phyloP scores from a whole-genome alignment of 2,329 filamentous ascomycete species.

The Endocalyx cinctus region DNA sequence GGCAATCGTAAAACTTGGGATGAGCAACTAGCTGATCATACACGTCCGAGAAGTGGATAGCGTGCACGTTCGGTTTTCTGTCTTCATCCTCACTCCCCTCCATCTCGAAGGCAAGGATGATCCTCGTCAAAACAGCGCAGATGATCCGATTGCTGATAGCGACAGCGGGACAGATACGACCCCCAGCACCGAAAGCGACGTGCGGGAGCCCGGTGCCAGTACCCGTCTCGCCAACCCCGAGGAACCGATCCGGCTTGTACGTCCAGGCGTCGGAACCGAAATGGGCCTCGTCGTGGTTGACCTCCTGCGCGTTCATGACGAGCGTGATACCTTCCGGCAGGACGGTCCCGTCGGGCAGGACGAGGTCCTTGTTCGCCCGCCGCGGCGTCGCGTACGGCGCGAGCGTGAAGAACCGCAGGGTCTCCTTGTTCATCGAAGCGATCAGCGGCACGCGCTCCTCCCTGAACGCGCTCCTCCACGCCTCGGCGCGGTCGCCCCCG shows the following conservation, averaged over 20 bases:
- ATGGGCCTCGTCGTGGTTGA: constrained; percentile 15
- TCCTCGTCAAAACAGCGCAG: constrained; percentile 12
- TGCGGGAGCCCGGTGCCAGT: no score
- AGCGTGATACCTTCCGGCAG: constrained; percentile 19
- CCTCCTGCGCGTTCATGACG: constrained; percentile 21
- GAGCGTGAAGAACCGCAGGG: constrained; percentile 14
- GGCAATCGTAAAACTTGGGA: constrained; percentile 11
- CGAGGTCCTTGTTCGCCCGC: constrained; percentile 11
- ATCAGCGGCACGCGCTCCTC: constrained; percentile 18
- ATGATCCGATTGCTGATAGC: constrained; percentile 19
- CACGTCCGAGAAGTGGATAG: constrained; percentile 14
- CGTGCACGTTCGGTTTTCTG: constrained; percentile 11
- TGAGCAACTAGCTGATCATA: constrained; percentile 11
- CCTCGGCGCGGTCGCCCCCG: constrained; percentile 13
- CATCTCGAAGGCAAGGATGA: constrained; percentile 15
- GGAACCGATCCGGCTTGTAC: constrained; percentile 17
- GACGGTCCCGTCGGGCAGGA: constrained; percentile 9
- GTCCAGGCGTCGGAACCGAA: constrained; percentile 16
- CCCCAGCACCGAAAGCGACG: constrained; percentile 18
- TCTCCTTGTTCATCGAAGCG: constrained; percentile 18
- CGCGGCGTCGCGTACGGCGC: constrained; percentile 16
- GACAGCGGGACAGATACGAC: constrained; percentile 17
- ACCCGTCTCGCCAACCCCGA: constrained; percentile 9
- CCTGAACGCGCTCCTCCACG: constrained; percentile 19
- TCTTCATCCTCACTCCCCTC: constrained; percentile 6